Evolutionary conservation across 2,329 filamentous ascomycete species (phyloP).

Genomic region (Botrytis fabae): DNA sequence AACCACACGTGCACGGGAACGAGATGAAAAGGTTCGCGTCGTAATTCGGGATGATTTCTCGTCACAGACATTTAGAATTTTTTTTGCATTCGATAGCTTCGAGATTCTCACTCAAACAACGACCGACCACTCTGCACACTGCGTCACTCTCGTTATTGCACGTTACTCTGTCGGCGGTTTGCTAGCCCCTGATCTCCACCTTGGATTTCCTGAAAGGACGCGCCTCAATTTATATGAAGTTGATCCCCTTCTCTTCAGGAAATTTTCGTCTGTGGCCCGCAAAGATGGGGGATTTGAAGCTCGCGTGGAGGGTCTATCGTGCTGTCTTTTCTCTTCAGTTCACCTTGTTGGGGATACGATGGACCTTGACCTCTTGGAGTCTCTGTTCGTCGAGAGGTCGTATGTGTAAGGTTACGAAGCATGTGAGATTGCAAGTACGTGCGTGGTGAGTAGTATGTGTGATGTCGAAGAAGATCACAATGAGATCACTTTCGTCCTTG

Average conservation of each 20-base stretch:
- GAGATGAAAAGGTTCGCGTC: background rate
- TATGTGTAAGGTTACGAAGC: background rate
- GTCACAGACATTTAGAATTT: background rate
- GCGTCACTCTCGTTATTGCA: background rate
- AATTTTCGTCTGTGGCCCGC: background rate
- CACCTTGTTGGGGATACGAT: background rate
- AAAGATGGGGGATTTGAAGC: background rate
- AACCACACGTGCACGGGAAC: background rate
- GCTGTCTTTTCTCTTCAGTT: background rate
- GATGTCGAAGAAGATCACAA: background rate
- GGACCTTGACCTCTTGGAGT: background rate
- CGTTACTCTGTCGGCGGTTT: background rate
- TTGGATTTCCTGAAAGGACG: background rate
- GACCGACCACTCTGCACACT: background rate
- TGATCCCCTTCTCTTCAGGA: background rate
- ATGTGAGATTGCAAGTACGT: background rate
- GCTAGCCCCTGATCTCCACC: slow-evolving; percentile 4
- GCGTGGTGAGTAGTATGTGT: background rate
- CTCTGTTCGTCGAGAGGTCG: background rate
- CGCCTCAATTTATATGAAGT: background rate
- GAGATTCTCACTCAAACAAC: background rate
- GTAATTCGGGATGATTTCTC: background rate
- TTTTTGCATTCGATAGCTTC: background rate
- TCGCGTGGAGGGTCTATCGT: background rate
- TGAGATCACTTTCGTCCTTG: background rate